A percentile compares a stretch with the other conserved stretches of the same genome.
phyloP scores from a whole-genome alignment of 2,329 filamentous ascomycete species.

The Trichoderma harzianum region DNA sequence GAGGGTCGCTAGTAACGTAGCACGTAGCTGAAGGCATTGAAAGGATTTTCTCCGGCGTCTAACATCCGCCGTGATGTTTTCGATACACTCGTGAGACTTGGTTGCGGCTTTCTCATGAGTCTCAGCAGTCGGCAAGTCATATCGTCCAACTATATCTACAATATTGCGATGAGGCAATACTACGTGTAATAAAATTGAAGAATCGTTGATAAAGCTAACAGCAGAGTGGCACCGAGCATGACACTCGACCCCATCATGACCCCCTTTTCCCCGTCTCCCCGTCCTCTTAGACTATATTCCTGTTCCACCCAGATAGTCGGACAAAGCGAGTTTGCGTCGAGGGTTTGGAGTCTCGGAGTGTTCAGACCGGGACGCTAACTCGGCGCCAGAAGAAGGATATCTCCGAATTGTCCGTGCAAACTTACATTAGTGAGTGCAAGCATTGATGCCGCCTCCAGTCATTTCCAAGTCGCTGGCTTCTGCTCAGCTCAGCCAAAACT shows the following conservation, averaged over 20 bases:
- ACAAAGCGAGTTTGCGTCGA: background rate
- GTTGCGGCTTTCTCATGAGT: background rate
- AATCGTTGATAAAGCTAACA: background rate
- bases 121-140: background rate
- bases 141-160: background rate
- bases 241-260: background rate
- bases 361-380: background rate
- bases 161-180: background rate
- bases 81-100: background rate
- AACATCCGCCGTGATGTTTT: background rate
- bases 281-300: background rate
- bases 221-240: background rate
- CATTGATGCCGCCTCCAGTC: background rate
- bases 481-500: background rate
- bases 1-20: background rate
- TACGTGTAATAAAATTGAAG: background rate
- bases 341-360: background rate
- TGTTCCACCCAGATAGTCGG: background rate
- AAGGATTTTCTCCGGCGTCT: background rate
- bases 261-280: background rate
- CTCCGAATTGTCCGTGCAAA: background rate
- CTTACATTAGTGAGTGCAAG: background rate
- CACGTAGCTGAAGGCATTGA: background rate
- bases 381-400: background rate
- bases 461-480: background rate